These are phyloP conservation scores for Sequoia sempervirens DNA, from an alignment of 75 land plant species.

Conservation along the genomic window DNA sequence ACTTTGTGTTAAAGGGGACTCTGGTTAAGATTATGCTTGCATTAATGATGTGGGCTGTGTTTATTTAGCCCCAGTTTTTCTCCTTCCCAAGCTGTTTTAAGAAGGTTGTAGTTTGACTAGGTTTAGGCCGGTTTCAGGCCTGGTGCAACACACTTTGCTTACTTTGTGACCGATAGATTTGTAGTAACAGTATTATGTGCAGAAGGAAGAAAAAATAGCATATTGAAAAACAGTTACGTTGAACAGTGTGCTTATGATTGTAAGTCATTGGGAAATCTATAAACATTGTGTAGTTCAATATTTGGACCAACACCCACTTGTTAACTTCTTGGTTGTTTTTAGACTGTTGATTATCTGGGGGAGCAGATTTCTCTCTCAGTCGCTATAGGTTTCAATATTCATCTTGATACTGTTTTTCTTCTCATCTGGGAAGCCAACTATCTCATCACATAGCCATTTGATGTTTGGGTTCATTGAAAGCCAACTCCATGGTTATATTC, in stretches of 20 bases:
- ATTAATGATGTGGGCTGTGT: not conserved
- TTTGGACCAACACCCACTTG: not conserved
- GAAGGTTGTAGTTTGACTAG: too few relatives aligned
- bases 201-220: not conserved
- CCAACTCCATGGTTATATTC: not conserved
- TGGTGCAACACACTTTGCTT: too few relatives aligned
- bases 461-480: not conserved
- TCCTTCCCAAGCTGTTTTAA: not conserved
- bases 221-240: not conserved
- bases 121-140: too few relatives aligned
- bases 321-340: not conserved
- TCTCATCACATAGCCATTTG: not conserved
- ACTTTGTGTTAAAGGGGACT: not conserved
- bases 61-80: not conserved
- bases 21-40: not conserved
- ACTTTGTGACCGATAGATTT: not conserved
- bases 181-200: not conserved
- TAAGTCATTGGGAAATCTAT: not conserved
- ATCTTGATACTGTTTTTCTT: not conserved
- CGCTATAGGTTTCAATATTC: not conserved
- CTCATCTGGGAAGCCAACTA: not conserved
- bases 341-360: not conserved
- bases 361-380: not conserved
- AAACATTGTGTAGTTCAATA: not conserved
- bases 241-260: not conserved